phyloP scores from a whole-genome alignment of 495 filamentous ascomycete genomes.

The Xylaria curta region DNA sequence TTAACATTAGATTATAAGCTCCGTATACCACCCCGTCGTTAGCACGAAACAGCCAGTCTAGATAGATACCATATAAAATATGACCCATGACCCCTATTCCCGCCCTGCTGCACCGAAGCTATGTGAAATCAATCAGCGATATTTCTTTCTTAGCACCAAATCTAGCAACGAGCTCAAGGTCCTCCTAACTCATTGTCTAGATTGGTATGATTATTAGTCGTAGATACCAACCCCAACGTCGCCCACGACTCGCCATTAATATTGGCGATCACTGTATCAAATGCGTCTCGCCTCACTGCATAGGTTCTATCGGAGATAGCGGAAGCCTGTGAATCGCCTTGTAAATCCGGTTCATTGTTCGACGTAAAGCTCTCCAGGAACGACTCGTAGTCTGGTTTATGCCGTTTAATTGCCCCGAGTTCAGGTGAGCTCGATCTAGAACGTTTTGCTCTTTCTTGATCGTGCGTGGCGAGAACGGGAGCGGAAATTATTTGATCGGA shows the following conservation, averaged over 20 bases:
- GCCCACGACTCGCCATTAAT: slow-evolving; percentile 31
- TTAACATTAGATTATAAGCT: neutral
- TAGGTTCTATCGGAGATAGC: slow-evolving; percentile 38
- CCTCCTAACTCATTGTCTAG: slow-evolving; percentile 41
- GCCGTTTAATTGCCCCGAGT: neutral
- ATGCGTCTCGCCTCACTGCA: slow-evolving; percentile 42
- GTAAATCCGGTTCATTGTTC: slow-evolving; percentile 21
- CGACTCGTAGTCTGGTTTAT: slow-evolving; percentile 22
- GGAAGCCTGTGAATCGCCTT: slow-evolving; percentile 40
- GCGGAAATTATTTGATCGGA: neutral
- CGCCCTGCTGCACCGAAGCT: neutral
- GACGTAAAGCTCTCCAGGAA: neutral
- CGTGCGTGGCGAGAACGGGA: neutral
- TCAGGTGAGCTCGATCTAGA: neutral
- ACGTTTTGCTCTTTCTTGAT: neutral
- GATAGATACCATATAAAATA: neutral
- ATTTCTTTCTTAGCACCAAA: neutral
- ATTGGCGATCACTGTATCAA: slow-evolving; percentile 35
- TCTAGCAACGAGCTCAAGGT: neutral
- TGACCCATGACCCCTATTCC: neutral
- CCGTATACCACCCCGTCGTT: slow-evolving; percentile 5
- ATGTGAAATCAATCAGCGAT: no score
- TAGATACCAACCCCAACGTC: slow-evolving; percentile 45
- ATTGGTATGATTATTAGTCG: slow-evolving; percentile 45
- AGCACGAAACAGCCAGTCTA: neutral